phyloP scores from a whole-genome alignment of 495 filamentous ascomycete genomes.

The Bacidia gigantensis region DNA sequence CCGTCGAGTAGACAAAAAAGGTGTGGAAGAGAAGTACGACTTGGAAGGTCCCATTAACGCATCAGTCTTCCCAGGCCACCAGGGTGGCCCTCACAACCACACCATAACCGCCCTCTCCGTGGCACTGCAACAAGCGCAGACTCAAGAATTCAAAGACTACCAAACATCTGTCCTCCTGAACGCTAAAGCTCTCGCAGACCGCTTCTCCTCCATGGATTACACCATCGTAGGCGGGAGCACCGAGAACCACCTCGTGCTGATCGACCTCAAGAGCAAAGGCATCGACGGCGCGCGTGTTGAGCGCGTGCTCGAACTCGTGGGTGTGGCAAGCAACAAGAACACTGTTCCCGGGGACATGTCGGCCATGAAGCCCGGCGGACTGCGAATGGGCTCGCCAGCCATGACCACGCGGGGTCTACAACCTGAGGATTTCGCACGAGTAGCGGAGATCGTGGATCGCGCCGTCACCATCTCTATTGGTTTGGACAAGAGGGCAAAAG shows the following conservation, averaged over 20 bases:
- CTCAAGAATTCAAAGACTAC: conserved; percentile 75
- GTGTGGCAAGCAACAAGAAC: conserved; percentile 97
- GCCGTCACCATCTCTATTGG: conserved; percentile 73
- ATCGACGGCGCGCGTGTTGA: conserved; percentile 92
- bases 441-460: conserved; percentile 88
- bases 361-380: conserved; percentile 78
- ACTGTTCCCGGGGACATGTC: conserved; percentile 93
- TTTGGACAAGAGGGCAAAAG: conserved; percentile 66
- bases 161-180: conserved; percentile 80
- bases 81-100: conserved; percentile 97
- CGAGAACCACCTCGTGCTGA: conserved; percentile 89
- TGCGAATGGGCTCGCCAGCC: conserved; percentile 86
- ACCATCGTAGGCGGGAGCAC: conserved; percentile 85
- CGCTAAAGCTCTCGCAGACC: conserved; percentile 67
- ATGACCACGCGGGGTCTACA: conserved; percentile 93
- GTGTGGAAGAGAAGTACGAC: conserved; percentile 72
- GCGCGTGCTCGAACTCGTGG: conserved; percentile 83
- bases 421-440: conserved; percentile 73
- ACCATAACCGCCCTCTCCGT: conserved; percentile 93
- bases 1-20: conserved; percentile 74
- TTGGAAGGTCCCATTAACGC: conserved; percentile 89
- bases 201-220: conserved; percentile 71
- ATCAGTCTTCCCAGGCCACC: conserved; percentile 97
- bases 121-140: conserved; percentile 84
- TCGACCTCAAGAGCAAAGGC: conserved; percentile 83